Evolutionary conservation across 2,329 filamentous ascomycete genomes (phyloP).

Genomic region (Paracamarosporium sp.): DNA sequence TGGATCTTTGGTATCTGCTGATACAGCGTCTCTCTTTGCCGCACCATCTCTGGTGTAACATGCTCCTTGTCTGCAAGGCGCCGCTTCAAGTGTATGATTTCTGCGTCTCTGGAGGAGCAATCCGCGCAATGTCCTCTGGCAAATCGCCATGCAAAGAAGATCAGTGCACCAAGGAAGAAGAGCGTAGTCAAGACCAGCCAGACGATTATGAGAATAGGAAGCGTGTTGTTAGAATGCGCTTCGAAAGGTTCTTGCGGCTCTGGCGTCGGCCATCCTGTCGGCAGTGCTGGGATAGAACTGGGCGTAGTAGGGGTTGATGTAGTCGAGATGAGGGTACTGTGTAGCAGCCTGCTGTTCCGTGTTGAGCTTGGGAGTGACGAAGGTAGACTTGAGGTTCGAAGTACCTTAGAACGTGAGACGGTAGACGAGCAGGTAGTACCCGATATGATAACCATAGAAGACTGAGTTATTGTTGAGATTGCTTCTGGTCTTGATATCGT

Average conservation of each 20-base stretch:
- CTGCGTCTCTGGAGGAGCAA: not conserved
- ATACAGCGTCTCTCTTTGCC: not conserved
- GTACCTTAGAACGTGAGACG: not conserved
- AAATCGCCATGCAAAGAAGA: not conserved
- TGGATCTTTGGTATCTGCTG: too few relatives aligned
- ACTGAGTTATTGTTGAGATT: not conserved
- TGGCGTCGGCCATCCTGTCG: not conserved
- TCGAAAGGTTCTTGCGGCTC: not conserved
- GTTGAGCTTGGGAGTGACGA: not conserved
- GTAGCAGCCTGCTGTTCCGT: not conserved
- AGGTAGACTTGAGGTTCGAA: not conserved
- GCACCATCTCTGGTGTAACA: not conserved
- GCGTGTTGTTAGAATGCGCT: not conserved
- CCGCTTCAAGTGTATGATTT: not conserved
- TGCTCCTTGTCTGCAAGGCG: not conserved
- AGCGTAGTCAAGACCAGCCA: not conserved
- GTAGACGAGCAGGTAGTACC: not conserved
- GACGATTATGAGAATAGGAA: not conserved
- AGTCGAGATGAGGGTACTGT: not conserved
- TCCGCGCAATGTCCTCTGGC: not conserved
- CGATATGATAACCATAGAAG: not conserved
- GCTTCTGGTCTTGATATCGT: not conserved
- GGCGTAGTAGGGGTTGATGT: not conserved
- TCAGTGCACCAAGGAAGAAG: slow-evolving; percentile 4
- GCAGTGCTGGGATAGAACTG: not conserved